Base-by-base conservation (phyloP, 176 grass and related monocot genomes). In the Hordeum marinum region DNA sequence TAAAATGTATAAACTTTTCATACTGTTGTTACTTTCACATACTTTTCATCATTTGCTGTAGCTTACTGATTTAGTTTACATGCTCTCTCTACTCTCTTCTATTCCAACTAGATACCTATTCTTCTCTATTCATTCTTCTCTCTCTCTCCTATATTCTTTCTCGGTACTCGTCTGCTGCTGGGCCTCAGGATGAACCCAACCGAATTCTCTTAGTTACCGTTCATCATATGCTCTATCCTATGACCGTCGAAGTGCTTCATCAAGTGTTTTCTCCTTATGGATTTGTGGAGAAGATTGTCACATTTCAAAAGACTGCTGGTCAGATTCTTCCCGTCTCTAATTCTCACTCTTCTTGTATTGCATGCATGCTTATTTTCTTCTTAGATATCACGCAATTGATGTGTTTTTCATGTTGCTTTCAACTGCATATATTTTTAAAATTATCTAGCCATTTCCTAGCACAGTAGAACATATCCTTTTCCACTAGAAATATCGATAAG, bases 211-310 rank as follows among this genome's bases (percentile, higher is more conserved):
- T 99, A 89, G 94, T 99, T 89, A 96, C 96, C 68, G 92, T 99
- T 87, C 93, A 96, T 89, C 96, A 96, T 85, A 99, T 96, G 96
- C 89, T 93, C 66, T 99, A 96, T 92, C 96, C 96, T 83, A 99
- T 99, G 88, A 99, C 96, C 36, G 94, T 99, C 57, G 96, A 99
- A 75, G 90, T 99, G 85, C 91, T 99, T 67, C 96, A 99, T 78
- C 96, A 99, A 99, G 82, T 84, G 88, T 99, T 69, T 94, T 99
- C 94, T 90, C 90, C 96, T 81, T 91, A 92, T 86, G 96, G 96
- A 88, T 92, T 91, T 92, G 96, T 99, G 75, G 93, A 99, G 93
- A 99, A 99, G 92, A 94, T 99, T 76, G 96, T 99, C 86, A 99
- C 96, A 72, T 99, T 99, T 92, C 94, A 96, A 89, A 99, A 99